A percentile compares a stretch with the other conserved stretches of the same genome.
Evolutionary conservation across 129 eudicot species (phyloP).

Genomic region (Chrysanthemum lavandulifolium): DNA sequence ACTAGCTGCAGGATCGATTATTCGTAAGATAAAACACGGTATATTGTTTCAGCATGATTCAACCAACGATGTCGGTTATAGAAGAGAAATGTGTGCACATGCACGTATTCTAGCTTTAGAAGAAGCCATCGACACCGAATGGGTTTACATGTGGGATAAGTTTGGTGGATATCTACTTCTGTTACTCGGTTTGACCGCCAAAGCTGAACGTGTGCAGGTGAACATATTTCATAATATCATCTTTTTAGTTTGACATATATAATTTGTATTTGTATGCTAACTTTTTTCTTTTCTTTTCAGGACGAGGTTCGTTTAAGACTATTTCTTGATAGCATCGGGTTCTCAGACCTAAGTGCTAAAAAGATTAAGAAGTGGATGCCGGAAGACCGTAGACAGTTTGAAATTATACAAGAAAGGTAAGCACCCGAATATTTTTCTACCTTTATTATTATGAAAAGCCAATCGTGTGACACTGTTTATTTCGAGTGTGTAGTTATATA

Average conservation of each 20-base stretch:
- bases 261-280: background rate
- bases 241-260: background rate
- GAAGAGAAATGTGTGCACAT: slow-evolving; percentile 95
- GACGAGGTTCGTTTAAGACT: slow-evolving; percentile 97
- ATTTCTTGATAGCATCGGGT: slow-evolving; percentile 96
- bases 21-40: slow-evolving; percentile 57
- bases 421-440: background rate
- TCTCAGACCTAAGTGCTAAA: slow-evolving; percentile 92
- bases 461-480: background rate
- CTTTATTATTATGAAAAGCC: too few species aligned
- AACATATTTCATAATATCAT: slow-evolving; percentile 9
- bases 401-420: slow-evolving; percentile 95
- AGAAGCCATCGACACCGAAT: slow-evolving; percentile 98
- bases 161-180: slow-evolving; percentile 98
- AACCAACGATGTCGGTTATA: slow-evolving; percentile 68
- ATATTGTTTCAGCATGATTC: slow-evolving; percentile 54
- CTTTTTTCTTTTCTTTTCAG: slow-evolving; percentile 36
- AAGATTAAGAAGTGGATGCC: slow-evolving; percentile 98
- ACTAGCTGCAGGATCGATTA: slow-evolving; percentile 78
- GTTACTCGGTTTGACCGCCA: slow-evolving; percentile 92
- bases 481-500: slow-evolving; percentile 55
- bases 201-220: slow-evolving; percentile 99
- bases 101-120: slow-evolving; percentile 95
- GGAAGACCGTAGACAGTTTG: slow-evolving; percentile 96
- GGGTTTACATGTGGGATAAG: slow-evolving; percentile 99